A percentile compares a stretch with the other conserved stretches of the same genome.
Evolutionary conservation across 768 basidiomycete species (phyloP).

Genomic region (Calocybe cyanea): DNA sequence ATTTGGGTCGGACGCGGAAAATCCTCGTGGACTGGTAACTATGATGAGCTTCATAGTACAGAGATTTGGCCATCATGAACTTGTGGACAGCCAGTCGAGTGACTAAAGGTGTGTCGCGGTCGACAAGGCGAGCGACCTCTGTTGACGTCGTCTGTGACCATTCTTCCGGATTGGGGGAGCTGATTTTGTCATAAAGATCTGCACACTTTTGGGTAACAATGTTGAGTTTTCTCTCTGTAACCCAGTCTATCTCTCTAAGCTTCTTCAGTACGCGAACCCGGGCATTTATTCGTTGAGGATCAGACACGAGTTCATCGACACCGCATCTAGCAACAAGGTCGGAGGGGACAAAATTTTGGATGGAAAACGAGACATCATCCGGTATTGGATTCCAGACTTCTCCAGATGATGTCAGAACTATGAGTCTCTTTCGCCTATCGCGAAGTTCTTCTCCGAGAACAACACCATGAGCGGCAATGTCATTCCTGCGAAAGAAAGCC

Average conservation of each 20-base stretch:
- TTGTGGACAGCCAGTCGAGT: conserved; percentile 55
- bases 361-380: conserved; percentile 54
- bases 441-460: conserved; percentile 27
- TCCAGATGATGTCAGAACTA: conserved; percentile 41
- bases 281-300: conserved; percentile 43
- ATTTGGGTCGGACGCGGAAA: conserved; percentile 62
- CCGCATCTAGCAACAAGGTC: conserved; percentile 52
- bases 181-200: conserved; percentile 44
- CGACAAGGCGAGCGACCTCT: conserved; percentile 47
- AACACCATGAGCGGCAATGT: conserved; percentile 26
- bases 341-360: conserved; percentile 51
- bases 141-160: conserved; percentile 56
- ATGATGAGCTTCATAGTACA: conserved; percentile 50
- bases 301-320: conserved; percentile 19
- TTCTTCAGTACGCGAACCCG: conserved; percentile 60
- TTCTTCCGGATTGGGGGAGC: conserved; percentile 38
- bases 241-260: conserved; percentile 50
- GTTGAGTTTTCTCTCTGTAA: conserved; percentile 38
- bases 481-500: conserved; percentile 30
- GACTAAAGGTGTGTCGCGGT: conserved; percentile 27
- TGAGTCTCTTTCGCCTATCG: conserved; percentile 17
- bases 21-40: conserved; percentile 44
- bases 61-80: conserved; percentile 51
- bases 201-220: conserved; percentile 21
- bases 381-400: conserved; percentile 46